phyloP scores from a whole-genome alignment of 2,329 filamentous ascomycete genomes.

The Fusarium haematococcum region DNA sequence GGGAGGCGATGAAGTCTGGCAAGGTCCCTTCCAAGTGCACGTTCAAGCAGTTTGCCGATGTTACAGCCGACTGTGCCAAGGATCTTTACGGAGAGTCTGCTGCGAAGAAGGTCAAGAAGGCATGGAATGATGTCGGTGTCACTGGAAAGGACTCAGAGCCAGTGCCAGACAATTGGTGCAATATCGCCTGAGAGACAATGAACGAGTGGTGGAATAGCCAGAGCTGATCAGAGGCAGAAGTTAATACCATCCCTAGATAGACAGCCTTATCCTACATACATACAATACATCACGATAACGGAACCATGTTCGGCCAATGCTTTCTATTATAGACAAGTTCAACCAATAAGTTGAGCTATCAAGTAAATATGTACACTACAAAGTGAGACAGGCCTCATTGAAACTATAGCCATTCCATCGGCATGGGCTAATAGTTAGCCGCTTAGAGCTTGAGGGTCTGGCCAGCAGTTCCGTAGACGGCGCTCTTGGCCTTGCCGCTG shows the following conservation, averaged over 20 bases:
- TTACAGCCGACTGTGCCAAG: constrained; percentile 59
- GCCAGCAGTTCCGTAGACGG: constrained; percentile 55
- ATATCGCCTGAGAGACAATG: constrained; percentile 17
- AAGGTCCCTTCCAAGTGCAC: constrained; percentile 55
- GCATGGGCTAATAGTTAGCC: background rate
- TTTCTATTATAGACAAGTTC: constrained; percentile 1
- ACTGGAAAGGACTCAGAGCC: constrained; percentile 29
- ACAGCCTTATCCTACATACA: background rate
- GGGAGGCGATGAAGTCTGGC: constrained; percentile 60
- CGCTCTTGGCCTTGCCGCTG: constrained; percentile 57
- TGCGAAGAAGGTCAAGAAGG: constrained; percentile 57
- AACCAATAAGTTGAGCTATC: background rate
- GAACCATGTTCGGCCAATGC: background rate
- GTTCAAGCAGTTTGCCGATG: constrained; percentile 62
- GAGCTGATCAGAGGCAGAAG: background rate
- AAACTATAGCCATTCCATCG: background rate
- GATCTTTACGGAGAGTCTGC: constrained; percentile 56
- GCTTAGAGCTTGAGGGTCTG: constrained; percentile 52
- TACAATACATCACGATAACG: background rate
- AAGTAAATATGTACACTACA: constrained; percentile 26
- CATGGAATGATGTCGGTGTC: constrained; percentile 63
- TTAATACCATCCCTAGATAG: background rate
- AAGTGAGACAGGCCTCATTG: constrained; percentile 1
- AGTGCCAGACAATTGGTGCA: constrained; percentile 20
- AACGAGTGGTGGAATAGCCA: background rate